Evolutionary conservation across 257 asterid genomes (phyloP), one percentile per base, ranked within the genome.

Genomic region (Rhazya stricta): DNA sequence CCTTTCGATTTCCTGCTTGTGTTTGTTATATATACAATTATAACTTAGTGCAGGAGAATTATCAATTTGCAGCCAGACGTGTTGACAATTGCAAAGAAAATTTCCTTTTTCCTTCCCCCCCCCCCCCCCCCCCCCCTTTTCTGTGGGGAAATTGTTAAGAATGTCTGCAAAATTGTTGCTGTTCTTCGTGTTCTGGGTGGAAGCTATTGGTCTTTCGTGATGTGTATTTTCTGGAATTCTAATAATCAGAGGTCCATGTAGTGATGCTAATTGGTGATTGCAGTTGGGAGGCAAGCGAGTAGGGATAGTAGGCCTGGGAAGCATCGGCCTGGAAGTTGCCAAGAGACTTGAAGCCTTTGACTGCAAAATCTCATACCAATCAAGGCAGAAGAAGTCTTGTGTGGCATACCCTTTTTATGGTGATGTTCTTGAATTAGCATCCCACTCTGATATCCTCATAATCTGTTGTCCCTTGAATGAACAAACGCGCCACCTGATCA

Each of bases 241-340:
- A n/a, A n/a, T 39, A 39, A 39, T 7, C 7, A 39, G 43, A 39
- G 43, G 5, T 39, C 43, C 23, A 2, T 0, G 18, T 2, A 5
- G 27, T 65, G 69, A 15, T 43, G 19, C 71, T 46, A 8, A 18
- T 15, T 71, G 54, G 39, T 74, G 74, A 61, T 72, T 71, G 72
- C 83, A 93, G 98, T 72, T 91, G 81, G 86, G 91, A 73, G 86
- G 89, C 75, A 90, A 88, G 83, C 80, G 62, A 71, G 89, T 88
- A 16, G 98, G 97, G 71, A 89, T 93, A 32, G 96, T 91, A 36
- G 97, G 98, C 37, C 72, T 93, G 53, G 98, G 98, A 69, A 93
- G 85, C 88, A 93, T 93, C 16, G 98, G 97, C 69, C 77, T 80
- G 11, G 85, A 85, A 84, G 88, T 90, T 21, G 94, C 96, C 1